phyloP scores from a whole-genome alignment of 768 basidiomycete species.

The Ephemerocybe angulata region DNA sequence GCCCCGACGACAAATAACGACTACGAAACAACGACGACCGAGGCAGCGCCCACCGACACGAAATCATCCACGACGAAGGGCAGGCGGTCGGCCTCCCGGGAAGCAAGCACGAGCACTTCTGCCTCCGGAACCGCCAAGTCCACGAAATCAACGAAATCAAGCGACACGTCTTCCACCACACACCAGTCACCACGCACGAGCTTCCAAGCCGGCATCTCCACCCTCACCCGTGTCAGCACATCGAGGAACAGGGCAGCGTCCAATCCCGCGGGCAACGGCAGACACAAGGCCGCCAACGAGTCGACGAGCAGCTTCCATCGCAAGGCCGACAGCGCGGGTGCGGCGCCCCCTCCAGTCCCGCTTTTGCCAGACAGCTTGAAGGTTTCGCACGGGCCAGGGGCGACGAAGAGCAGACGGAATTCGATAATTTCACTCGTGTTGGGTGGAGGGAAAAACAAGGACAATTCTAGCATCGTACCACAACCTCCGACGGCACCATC shows the following conservation, averaged over 20 bases:
- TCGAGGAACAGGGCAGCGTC: slow-evolving; percentile 8
- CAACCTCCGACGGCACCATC: background rate
- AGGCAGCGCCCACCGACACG: slow-evolving; percentile 3
- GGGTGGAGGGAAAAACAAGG: slow-evolving; percentile 5
- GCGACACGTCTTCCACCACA: background rate
- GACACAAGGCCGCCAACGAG: background rate
- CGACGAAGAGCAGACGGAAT: background rate
- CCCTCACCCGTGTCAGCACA: background rate
- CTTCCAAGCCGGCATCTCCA: slow-evolving; percentile 8
- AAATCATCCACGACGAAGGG: background rate
- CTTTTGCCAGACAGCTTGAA: slow-evolving; percentile 2
- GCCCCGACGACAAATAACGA: slow-evolving; percentile 26
- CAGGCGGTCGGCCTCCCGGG: slow-evolving; percentile 5
- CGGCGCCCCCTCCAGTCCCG: slow-evolving; percentile 2
- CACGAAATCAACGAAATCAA: slow-evolving; percentile 3
- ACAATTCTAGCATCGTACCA: slow-evolving; percentile 4
- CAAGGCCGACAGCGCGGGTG: background rate
- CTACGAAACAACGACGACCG: slow-evolving; percentile 21
- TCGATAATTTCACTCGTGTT: slow-evolving; percentile 4
- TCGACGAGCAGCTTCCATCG: background rate
- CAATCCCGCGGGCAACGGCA: slow-evolving; percentile 1
- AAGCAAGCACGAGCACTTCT: no score
- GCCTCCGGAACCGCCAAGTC: slow-evolving; percentile 4
- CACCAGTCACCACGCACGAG: slow-evolving; percentile 4
- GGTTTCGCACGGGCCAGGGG: background rate